These are phyloP conservation scores for Pseudofabraea citricarpa DNA, from an alignment of 2,329 filamentous ascomycete genomes.

Conservation along the genomic window DNA sequence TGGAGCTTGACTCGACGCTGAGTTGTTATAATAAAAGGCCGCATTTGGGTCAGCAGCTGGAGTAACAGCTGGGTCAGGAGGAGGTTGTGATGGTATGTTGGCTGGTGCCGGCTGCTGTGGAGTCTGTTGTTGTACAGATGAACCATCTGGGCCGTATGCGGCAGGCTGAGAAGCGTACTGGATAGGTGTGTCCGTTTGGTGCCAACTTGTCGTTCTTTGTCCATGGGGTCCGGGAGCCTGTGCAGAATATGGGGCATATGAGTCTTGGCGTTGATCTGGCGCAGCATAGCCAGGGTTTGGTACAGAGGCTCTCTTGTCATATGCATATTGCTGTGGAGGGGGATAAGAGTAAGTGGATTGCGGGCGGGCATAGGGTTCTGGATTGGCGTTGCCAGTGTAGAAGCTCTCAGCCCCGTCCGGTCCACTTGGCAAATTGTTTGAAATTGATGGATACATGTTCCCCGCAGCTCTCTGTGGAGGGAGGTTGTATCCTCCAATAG, in stretches of 20 bases:
- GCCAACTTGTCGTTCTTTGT: slow-evolving; percentile 49
- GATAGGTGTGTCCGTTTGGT: slow-evolving; percentile 21
- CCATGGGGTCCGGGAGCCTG: slow-evolving; percentile 30
- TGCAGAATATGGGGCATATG: slow-evolving; percentile 25
- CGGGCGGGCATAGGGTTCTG: slow-evolving; percentile 42
- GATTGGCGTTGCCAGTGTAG: slow-evolving; percentile 64
- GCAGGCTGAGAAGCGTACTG: slow-evolving; percentile 22
- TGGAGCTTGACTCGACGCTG: slow-evolving; percentile 43
- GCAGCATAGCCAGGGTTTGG: slow-evolving; percentile 16
- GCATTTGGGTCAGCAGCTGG: slow-evolving; percentile 46
- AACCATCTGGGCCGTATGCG: slow-evolving; percentile 9
- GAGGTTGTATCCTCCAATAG: slow-evolving; percentile 58
- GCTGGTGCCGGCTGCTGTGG: slow-evolving; percentile 21
- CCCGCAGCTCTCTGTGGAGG: slow-evolving; percentile 45
- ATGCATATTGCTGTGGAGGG: slow-evolving; percentile 38
- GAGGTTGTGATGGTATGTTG: slow-evolving; percentile 28
- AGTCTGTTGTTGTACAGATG: too few relatives aligned
- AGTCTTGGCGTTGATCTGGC: slow-evolving; percentile 17
- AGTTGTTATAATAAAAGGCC: slow-evolving; percentile 52
- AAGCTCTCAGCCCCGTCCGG: slow-evolving; percentile 68
- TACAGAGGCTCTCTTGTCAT: slow-evolving; percentile 19
- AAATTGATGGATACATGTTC: slow-evolving; percentile 68
- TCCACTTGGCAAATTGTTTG: slow-evolving; percentile 42
- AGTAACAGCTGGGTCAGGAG: slow-evolving; percentile 28
- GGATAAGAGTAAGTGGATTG: slow-evolving; percentile 48